A percentile compares a stretch with the other conserved stretches of the same genome.
These are phyloP conservation scores for Amanita jacksonii DNA, from an alignment of 768 basidiomycete species.

Conservation along the genomic window DNA sequence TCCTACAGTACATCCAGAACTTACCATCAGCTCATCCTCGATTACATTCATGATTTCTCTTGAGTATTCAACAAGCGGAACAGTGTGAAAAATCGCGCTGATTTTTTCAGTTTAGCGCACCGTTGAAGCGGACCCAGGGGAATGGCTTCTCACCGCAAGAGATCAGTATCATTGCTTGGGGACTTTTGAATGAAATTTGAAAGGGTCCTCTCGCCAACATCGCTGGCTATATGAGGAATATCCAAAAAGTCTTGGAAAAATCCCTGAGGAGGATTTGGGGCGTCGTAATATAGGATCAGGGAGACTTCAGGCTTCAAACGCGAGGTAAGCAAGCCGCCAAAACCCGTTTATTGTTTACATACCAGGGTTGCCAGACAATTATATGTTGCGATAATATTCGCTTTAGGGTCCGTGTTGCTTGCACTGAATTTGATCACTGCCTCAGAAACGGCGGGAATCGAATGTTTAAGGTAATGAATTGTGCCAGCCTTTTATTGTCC, in stretches of 20 bases:
- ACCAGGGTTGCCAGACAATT: constrained; percentile 29
- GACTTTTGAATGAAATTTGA: constrained; percentile 22
- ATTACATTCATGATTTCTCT: constrained; percentile 22
- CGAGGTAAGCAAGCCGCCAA: constrained; percentile 3
- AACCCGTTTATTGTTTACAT: neutral
- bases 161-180: constrained; percentile 19
- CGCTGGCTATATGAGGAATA: constrained; percentile 23
- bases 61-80: constrained; percentile 24
- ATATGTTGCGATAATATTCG: constrained; percentile 37
- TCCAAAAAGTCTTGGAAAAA: constrained; percentile 38
- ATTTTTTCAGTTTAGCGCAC: too few species aligned
- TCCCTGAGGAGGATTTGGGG: constrained; percentile 30
- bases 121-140: constrained; percentile 12
- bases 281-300: constrained; percentile 42
- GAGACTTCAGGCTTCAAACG: constrained; percentile 13
- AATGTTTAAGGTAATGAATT: constrained; percentile 21
- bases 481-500: constrained; percentile 33
- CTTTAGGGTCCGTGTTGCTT: constrained; percentile 41
- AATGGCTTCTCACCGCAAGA: constrained; percentile 9
- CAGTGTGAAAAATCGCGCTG: constrained; percentile 25
- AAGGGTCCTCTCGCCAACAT: constrained; percentile 26
- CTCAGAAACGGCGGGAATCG: constrained; percentile 17
- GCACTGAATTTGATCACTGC: constrained; percentile 34
- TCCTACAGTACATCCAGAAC: constrained; percentile 8
- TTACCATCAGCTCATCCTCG: constrained; percentile 29